phyloP scores from a whole-genome alignment of 108 stramenopile species.

The Fistulifera pelliculosa region DNA sequence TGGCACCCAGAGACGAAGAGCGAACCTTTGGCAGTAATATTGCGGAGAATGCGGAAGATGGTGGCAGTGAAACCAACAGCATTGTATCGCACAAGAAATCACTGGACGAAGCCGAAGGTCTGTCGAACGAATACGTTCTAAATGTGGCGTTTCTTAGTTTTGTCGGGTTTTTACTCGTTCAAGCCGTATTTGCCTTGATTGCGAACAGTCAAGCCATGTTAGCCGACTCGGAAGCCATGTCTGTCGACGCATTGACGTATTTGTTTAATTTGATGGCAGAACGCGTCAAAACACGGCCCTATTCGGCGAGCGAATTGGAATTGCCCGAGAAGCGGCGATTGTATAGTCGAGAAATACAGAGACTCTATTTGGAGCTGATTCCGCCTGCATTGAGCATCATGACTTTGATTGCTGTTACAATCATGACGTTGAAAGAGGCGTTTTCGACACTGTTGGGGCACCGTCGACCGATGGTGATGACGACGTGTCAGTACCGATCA shows the following conservation, averaged over 20 bases:
- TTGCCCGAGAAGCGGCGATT: slow-evolving; percentile 4
- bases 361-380: slow-evolving; percentile 55
- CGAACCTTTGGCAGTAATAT: too few relatives aligned
- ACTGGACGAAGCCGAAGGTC: not conserved
- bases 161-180: slow-evolving; percentile 23
- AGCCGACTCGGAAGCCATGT: slow-evolving; percentile 30
- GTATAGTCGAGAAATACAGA: slow-evolving; percentile 14
- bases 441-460: slow-evolving; percentile 17
- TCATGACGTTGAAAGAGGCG: slow-evolving; percentile 19
- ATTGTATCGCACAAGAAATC: too few relatives aligned
- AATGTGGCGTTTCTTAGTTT: slow-evolving; percentile 40
- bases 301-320: slow-evolving; percentile 10
- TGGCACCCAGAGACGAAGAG: too few relatives aligned
- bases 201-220: slow-evolving; percentile 35
- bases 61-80: too few relatives aligned
- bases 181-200: slow-evolving; percentile 36
- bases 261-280: slow-evolving; percentile 27
- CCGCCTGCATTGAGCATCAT: slow-evolving; percentile 60
- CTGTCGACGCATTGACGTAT: slow-evolving; percentile 33
- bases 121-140: slow-evolving; percentile 23
- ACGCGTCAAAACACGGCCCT: slow-evolving; percentile 18
- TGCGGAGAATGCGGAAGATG: too few relatives aligned
- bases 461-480: slow-evolving; percentile 15
- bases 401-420: slow-evolving; percentile 49
- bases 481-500: slow-evolving; percentile 36